Conservation (phyloP, 129 eudicot genomes). For the Centrapalus pauciflorus region DNA sequence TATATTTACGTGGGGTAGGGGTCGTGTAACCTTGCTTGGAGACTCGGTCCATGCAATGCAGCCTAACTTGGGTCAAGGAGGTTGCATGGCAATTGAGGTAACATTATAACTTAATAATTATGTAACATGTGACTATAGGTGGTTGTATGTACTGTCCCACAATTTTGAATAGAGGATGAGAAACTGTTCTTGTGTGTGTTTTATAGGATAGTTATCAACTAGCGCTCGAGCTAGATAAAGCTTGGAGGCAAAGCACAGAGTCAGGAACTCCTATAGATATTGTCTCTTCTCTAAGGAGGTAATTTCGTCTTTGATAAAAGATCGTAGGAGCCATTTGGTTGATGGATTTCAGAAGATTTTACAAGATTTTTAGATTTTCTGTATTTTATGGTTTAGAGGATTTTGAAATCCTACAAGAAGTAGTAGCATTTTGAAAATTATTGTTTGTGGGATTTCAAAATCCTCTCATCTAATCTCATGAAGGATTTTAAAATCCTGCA, state of each 20-base stretch:
- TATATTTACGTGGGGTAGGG: conserved; percentile 80
- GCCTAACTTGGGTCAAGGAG: conserved; percentile 99
- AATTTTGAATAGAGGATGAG: neutral
- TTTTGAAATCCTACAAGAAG: too few species aligned
- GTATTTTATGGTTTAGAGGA: too few species aligned
- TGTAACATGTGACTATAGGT: too few species aligned
- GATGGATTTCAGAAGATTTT: too few species aligned
- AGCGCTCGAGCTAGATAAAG: conserved; percentile 87
- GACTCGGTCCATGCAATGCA: conserved; percentile 99
- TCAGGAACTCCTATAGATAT: conserved; percentile 61
- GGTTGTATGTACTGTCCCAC: neutral
- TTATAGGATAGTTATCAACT: conserved; percentile 84
- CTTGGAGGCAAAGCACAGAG: conserved; percentile 50
- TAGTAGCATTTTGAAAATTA: too few species aligned
- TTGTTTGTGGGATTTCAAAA: too few species aligned
- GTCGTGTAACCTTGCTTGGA: conserved; percentile 91
- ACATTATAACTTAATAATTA: neutral
- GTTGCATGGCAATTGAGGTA: conserved; percentile 99
- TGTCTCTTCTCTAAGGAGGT: conserved; percentile 68
- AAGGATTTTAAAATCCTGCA: too few species aligned
- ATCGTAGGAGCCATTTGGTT: too few species aligned
- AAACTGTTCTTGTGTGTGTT: neutral
- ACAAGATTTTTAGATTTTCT: too few species aligned
- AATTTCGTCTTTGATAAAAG: neutral
- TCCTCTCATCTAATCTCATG: too few species aligned